These are phyloP conservation scores for Thelephora ganbajun DNA, from an alignment of 768 basidiomycete species.

Conservation along the genomic window DNA sequence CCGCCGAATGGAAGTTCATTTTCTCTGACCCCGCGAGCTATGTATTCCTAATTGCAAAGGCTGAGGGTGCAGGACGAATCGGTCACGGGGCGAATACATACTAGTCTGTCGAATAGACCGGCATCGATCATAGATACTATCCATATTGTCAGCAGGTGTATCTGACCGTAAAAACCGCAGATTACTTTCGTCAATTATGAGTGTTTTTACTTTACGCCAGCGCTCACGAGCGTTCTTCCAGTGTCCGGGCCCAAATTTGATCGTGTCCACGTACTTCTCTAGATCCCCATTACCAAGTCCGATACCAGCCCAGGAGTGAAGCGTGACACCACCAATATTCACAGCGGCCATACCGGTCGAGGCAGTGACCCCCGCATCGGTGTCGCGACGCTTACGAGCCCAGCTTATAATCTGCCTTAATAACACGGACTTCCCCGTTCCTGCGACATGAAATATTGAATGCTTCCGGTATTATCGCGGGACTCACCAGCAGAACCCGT, in stretches of 20 bases:
- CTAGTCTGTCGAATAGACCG: slow-evolving; percentile 67
- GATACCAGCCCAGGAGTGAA: slow-evolving; percentile 77
- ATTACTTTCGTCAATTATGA: slow-evolving; percentile 82
- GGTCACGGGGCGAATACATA: slow-evolving; percentile 14
- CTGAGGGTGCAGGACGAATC: slow-evolving; percentile 6
- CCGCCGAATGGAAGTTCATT: slow-evolving; percentile 62
- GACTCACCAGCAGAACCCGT: slow-evolving; percentile 68
- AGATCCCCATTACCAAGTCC: slow-evolving; percentile 52
- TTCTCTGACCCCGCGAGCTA: slow-evolving; percentile 45
- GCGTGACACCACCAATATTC: slow-evolving; percentile 69
- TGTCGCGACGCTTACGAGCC: slow-evolving; percentile 19
- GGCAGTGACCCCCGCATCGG: slow-evolving; percentile 58
- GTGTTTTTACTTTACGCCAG: slow-evolving; percentile 47
- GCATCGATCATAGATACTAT: slow-evolving; percentile 88
- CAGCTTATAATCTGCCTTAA: slow-evolving; percentile 57
- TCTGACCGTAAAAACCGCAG: slow-evolving; percentile 1
- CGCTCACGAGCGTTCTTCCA: slow-evolving; percentile 19
- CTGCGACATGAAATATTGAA: slow-evolving; percentile 16
- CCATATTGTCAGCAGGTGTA: background rate
- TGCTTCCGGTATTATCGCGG: background rate
- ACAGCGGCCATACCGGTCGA: slow-evolving; percentile 70
- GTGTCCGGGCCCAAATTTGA: background rate
- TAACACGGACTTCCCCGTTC: slow-evolving; percentile 77
- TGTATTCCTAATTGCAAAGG: slow-evolving; percentile 29
- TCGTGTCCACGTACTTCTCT: slow-evolving; percentile 26